Percentiles rank a stretch among this genome's conserved stretches.
These are phyloP conservation scores for Filobasidium floriforme DNA, from an alignment of 768 basidiomycete species.

Conservation along the genomic window DNA sequence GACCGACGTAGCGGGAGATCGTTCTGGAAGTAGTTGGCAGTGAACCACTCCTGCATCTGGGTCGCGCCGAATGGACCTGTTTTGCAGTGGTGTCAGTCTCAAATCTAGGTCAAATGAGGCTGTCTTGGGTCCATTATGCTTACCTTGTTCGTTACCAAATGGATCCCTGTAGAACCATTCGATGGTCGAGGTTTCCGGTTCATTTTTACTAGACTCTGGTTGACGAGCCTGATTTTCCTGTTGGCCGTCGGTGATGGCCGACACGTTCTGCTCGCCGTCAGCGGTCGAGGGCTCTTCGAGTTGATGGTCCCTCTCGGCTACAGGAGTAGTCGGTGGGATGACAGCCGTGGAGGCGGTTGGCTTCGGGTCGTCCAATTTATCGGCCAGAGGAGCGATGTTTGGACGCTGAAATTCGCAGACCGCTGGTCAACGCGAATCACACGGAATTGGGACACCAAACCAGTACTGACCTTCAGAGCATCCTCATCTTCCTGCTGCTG, in stretches of 20 bases:
- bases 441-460: neutral
- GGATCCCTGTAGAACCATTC: slow-evolving; percentile 93
- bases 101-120: slow-evolving; percentile 9
- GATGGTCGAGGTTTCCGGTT: slow-evolving; percentile 45
- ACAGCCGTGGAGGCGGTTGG: slow-evolving; percentile 33
- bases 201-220: slow-evolving; percentile 13
- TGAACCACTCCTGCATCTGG: slow-evolving; percentile 90
- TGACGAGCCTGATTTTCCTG: slow-evolving; percentile 18
- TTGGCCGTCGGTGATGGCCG: slow-evolving; percentile 9
- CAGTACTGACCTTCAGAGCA: slow-evolving; percentile 31
- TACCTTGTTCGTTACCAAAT: slow-evolving; percentile 84
- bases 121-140: slow-evolving; percentile 15
- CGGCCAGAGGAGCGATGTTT: slow-evolving; percentile 10
- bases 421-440: neutral
- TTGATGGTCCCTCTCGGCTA: slow-evolving; percentile 39
- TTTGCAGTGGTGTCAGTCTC: slow-evolving; percentile 9
- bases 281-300: slow-evolving; percentile 18
- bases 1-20: slow-evolving; percentile 74
- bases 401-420: slow-evolving; percentile 9
- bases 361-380: slow-evolving; percentile 18
- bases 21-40: slow-evolving; percentile 76
- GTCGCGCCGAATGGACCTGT: slow-evolving; percentile 81
- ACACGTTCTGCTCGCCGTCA: slow-evolving; percentile 12
- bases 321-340: slow-evolving; percentile 38
- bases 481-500: slow-evolving; percentile 21